Evolutionary conservation across 148 eudicot genomes (phyloP), one percentile per base, ranked within the genome.

Genomic region (Chenopodium formosanum): DNA sequence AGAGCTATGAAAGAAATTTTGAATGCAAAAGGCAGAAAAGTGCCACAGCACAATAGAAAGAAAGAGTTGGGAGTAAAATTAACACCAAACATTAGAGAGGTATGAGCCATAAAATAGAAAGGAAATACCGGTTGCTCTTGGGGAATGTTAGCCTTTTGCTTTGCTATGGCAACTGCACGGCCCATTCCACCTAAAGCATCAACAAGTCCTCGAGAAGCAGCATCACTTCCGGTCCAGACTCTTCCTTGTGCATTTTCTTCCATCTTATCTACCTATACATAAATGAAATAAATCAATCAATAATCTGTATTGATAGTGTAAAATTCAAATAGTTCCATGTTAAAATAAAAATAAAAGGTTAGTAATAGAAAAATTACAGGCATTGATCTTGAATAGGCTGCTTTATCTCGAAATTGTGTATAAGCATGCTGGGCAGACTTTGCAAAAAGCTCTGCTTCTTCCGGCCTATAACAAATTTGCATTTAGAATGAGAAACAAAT

Each of bases 201-300:
- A 75, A 94, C 88, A 84, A 94, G 87, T 76, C 97, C 97, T 78
- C 94, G 85, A 70, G 89, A 86, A 85, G 91, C 90, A 68, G 95
- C 98, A 81, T 95, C 95, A 68, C 79, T 86, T 25, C 97, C 98
- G 8, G 95, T 94, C 98, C 98, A 94, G 70, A 94, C 98, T 86
- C 98, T 88, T 68, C 97, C 98, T 89, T 95, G 98, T 73, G 97
- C 98, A 83, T 88, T 81, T 87, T 95, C 97, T 81, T 95, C 98
- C 94, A 93, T 95, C 86, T 87, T 85, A 27, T 93, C 95, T 81
- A 91, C 87, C 98, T 93, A 81, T 70, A 64, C 13, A 46, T 60
- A 70, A 16, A 76, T 37, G 53, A 70, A 63, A 40, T 71, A 69
- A n/a, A 14, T 22, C 48, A 69, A 25, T 60, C 64, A 81, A 70